phyloP scores from a whole-genome alignment of 1,284 basidiomycete genomes.

The Cryptococcus hybrid region DNA sequence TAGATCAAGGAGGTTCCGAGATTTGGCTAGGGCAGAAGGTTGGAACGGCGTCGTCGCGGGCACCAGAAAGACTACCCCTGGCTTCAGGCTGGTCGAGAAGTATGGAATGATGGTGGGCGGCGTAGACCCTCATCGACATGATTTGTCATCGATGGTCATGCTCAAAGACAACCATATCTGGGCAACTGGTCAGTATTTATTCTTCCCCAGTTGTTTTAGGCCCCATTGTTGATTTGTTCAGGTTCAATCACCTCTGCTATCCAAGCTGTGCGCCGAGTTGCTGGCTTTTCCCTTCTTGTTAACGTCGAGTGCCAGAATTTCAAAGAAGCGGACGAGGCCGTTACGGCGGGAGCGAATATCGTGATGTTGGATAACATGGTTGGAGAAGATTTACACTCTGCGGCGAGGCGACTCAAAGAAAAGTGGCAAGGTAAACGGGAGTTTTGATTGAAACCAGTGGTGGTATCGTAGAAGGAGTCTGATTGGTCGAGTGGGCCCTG shows the following conservation, averaged over 20 bases:
- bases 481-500: slow-evolving; percentile 30
- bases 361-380: slow-evolving; percentile 98
- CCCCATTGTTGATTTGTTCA: slow-evolving; percentile 4
- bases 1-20: slow-evolving; percentile 63
- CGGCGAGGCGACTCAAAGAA: slow-evolving; percentile 68
- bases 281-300: slow-evolving; percentile 88
- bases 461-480: slow-evolving; percentile 80
- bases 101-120: slow-evolving; percentile 99
- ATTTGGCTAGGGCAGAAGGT: slow-evolving; percentile 73
- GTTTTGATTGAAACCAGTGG: slow-evolving; percentile 90
- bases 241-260: slow-evolving; percentile 91
- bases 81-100: slow-evolving; percentile 96
- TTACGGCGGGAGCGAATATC: slow-evolving; percentile 93
- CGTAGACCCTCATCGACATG: slow-evolving; percentile 94
- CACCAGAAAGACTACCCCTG: slow-evolving; percentile 98
- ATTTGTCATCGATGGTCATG: slow-evolving; percentile 99
- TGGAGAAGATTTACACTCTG: slow-evolving; percentile 65
- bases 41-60: slow-evolving; percentile 91
- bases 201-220: too few relatives aligned
- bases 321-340: slow-evolving; percentile 91
- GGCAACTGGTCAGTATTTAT: slow-evolving; percentile 68
- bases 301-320: slow-evolving; percentile 92
- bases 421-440: slow-evolving; percentile 60
- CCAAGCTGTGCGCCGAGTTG: slow-evolving; percentile 76
- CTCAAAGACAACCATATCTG: slow-evolving; percentile 99